Base-by-base conservation (phyloP, 306 rosid genomes). In the Begonia masoniana region DNA sequence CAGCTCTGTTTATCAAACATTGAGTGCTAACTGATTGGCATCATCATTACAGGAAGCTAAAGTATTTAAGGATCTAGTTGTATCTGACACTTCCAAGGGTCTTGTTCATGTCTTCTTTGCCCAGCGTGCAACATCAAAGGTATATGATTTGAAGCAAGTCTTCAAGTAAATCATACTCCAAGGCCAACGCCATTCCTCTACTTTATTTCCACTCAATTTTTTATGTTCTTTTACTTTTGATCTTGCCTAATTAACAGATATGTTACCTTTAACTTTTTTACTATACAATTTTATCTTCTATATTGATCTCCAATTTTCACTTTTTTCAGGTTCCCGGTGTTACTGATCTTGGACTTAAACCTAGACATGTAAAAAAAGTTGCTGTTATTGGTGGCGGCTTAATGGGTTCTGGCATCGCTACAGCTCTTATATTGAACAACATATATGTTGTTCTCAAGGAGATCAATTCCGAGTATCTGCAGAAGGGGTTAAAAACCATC, bases 331-430 rank as follows among this genome's bases (percentile, higher is more conserved):
- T 83, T 58, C 96, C 96, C 61, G 84, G 78, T 10, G 96, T 86
- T 54, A 79, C 96, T 47, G 88, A 83, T 77, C 50, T 76, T 69
- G 99, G 99, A 56, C 94, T 86, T 46, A 81, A 77, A 76, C 96
- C 99, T 51, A 83, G 95, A 74, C 75, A 64, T 57, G 66, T 91
- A 66, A 83, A 75, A 83, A 86, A 91, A 65, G 87, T 75, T 62
- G 99, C 96, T 60, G 74, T 91, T 64, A 74, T 86, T 53, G 99
- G 99, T 45, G 99, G 99, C 75, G 99, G 99, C 79, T 66, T 91
- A 59, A 91, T 91, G 99, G 99, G 99, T 70, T 86, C 99, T 60
- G 99, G 99, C 74, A 91, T 86, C 62, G 94, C 94, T 55, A 86
- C 99, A 12, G 82, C 94, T 56, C 86, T 86, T 62, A 23, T 86